Conservation (phyloP, 768 basidiomycete species). For the Mycena amicta region DNA sequence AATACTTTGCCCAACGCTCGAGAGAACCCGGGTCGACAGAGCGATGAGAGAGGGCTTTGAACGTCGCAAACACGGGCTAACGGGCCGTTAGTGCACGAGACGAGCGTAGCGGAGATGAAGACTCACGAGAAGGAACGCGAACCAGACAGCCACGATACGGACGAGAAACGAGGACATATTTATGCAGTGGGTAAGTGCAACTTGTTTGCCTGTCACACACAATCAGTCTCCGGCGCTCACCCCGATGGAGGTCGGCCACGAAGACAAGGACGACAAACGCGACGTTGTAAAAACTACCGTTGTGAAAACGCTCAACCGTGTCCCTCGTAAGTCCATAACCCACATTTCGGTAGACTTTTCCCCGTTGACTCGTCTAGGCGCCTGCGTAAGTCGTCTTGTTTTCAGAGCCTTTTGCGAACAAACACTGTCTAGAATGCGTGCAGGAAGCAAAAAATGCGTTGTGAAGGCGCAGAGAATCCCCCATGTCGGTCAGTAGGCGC, state of each 20-base stretch:
- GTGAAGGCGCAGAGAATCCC: slow-evolving; percentile 94
- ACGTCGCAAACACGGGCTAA: slow-evolving; percentile 60
- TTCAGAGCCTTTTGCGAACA: slow-evolving; percentile 14
- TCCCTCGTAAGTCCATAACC: slow-evolving; percentile 69
- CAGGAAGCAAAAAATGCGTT: slow-evolving; percentile 96
- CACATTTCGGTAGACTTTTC: slow-evolving; percentile 19
- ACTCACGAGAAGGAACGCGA: slow-evolving; percentile 56
- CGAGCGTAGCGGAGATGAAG: neutral
- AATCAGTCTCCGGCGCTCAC: neutral
- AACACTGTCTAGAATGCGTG: slow-evolving; percentile 77
- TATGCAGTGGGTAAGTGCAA: no score
- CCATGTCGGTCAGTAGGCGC: slow-evolving; percentile 64
- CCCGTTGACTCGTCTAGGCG: slow-evolving; percentile 51
- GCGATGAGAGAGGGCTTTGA: slow-evolving; percentile 62
- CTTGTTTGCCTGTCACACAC: neutral
- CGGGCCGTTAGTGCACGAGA: neutral
- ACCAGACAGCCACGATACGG: slow-evolving; percentile 58
- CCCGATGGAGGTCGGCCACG: slow-evolving; percentile 57
- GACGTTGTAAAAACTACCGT: slow-evolving; percentile 37
- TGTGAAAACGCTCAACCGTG: slow-evolving; percentile 68
- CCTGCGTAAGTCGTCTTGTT: slow-evolving; percentile 62
- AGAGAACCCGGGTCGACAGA: slow-evolving; percentile 55
- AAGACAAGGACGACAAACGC: slow-evolving; percentile 59
- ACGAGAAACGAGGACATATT: neutral
- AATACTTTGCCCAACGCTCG: slow-evolving; percentile 62